Conservation (phyloP, 1,284 basidiomycete species). For the Jaminaea rosea region DNA sequence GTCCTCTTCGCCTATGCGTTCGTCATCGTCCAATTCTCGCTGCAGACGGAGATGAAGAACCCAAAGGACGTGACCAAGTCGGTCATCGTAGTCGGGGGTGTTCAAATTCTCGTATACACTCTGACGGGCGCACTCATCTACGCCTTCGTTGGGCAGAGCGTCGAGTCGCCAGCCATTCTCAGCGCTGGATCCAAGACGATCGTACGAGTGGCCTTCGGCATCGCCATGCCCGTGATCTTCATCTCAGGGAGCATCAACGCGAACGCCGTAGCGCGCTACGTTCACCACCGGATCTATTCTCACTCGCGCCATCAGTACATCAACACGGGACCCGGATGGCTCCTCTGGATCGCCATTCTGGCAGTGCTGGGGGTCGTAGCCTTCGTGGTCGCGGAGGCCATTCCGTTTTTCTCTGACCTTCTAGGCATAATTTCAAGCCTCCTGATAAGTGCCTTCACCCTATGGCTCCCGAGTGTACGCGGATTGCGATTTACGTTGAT, state of each 20-base stretch:
- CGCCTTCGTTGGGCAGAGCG: conserved; percentile 27
- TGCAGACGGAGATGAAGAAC: conserved; percentile 34
- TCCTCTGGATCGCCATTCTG: conserved; percentile 21
- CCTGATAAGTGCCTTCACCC: too few species aligned
- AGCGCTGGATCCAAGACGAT: conserved; percentile 28
- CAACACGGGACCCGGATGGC: conserved; percentile 27
- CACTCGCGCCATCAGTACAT: conserved; percentile 27
- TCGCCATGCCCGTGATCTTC: conserved; percentile 31
- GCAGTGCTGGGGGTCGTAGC: conserved; percentile 19
- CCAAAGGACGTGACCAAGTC: not conserved
- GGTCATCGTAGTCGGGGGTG: not conserved
- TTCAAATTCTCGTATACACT: conserved; percentile 35
- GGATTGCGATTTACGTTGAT: too few species aligned
- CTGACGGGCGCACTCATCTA: conserved; percentile 32
- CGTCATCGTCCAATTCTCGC: conserved; percentile 33
- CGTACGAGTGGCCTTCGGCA: conserved; percentile 35
- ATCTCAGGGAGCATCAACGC: conserved; percentile 40
- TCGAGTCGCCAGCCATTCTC: conserved; percentile 26
- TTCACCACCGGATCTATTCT: conserved; percentile 25
- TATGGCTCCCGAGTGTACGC: too few species aligned
- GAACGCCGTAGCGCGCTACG: conserved; percentile 21
- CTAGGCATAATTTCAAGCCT: conserved; percentile 24
- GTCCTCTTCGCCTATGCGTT: conserved; percentile 39
- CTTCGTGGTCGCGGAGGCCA: conserved; percentile 23
- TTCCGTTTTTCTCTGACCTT: conserved; percentile 24